A percentile compares a stretch with the other conserved stretches of the same genome.
phyloP scores from a whole-genome alignment of 257 asterid genomes.

The Scutellaria minor region DNA sequence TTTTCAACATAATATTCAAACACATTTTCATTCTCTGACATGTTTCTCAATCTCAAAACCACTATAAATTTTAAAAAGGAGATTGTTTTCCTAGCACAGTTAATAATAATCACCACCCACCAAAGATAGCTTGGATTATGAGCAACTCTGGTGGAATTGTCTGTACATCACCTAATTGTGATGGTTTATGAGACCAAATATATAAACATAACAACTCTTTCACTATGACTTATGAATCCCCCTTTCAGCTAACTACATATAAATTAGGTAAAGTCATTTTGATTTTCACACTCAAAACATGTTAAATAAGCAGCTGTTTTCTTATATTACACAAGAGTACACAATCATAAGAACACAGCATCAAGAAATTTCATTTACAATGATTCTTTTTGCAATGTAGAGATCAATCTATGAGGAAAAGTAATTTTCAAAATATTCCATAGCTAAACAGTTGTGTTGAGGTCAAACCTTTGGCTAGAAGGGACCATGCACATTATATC shows the following conservation, averaged over 20 bases:
- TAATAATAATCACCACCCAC: not conserved
- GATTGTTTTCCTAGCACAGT: too few species aligned
- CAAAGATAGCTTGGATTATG: slow-evolving; percentile 25
- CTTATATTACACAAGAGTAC: not conserved
- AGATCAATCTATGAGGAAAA: not conserved
- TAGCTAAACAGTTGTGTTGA: not conserved
- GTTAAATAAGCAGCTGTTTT: not conserved
- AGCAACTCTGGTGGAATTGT: slow-evolving; percentile 29
- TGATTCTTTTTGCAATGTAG: not conserved
- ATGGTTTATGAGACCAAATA: slow-evolving; percentile 32
- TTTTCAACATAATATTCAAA: not conserved
- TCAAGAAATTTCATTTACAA: slow-evolving; percentile 26
- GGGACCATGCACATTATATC: not conserved
- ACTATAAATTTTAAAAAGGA: too few species aligned
- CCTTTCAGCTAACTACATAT: not conserved
- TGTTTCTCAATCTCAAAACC: too few species aligned
- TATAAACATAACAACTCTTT: not conserved
- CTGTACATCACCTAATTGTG: slow-evolving; percentile 29
- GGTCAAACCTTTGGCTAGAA: slow-evolving; percentile 13
- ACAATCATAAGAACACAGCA: slow-evolving; percentile 9
- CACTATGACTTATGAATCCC: not conserved
- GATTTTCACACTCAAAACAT: not conserved
- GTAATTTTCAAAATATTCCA: too few species aligned
- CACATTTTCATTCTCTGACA: too few species aligned
- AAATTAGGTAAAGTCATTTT: slow-evolving; percentile 9